These are phyloP conservation scores for Monilinia vaccinii-corymbosi DNA, from an alignment of 2,329 filamentous ascomycete genomes.

Conservation along the genomic window DNA sequence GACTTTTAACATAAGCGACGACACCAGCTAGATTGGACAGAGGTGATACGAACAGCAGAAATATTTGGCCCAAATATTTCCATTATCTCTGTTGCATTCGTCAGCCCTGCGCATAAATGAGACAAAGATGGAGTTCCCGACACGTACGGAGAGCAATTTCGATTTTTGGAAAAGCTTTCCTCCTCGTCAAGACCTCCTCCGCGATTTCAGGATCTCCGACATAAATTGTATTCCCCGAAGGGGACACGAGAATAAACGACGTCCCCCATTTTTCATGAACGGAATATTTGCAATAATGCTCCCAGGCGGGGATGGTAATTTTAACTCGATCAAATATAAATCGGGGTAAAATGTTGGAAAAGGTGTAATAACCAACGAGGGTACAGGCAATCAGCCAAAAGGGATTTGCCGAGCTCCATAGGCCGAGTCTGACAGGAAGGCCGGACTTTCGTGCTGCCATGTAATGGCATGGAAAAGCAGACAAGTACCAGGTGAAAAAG, in stretches of 20 bases:
- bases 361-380: not conserved
- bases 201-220: constrained; percentile 11
- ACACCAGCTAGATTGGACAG: not conserved
- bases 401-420: constrained; percentile 9
- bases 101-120: not conserved
- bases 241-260: constrained; percentile 11
- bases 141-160: constrained; percentile 7
- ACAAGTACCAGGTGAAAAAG: not conserved
- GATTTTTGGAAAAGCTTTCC: constrained; percentile 9
- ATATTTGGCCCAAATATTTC: not conserved
- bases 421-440: constrained; percentile 10
- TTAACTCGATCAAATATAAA: constrained; percentile 10
- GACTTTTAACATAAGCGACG: constrained; percentile 23
- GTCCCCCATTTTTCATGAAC: constrained; percentile 11
- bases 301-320: constrained; percentile 11
- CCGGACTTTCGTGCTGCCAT: constrained; percentile 12
- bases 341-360: constrained; percentile 8
- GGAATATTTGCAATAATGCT: constrained; percentile 12
- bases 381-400: constrained; percentile 10
- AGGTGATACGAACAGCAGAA: not conserved
- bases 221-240: constrained; percentile 5
- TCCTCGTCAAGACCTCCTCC: constrained; percentile 8
- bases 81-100: not conserved
- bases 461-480: constrained; percentile 6
- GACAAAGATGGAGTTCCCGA: not conserved